Evolutionary conservation across 1,284 basidiomycete genomes (phyloP).

Genomic region (Rhodotorula sp.): DNA sequence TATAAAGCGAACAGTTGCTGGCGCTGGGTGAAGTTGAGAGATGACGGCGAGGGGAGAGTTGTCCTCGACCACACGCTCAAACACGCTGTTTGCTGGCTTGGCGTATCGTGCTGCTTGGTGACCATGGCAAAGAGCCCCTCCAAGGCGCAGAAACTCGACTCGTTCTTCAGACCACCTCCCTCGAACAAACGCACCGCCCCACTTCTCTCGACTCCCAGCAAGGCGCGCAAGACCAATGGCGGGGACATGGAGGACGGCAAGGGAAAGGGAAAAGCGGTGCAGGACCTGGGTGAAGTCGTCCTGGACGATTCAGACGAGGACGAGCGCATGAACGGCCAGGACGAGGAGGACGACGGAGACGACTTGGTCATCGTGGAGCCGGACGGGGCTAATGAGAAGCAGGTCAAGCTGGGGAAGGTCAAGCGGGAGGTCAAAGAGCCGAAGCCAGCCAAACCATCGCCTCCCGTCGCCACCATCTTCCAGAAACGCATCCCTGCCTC

Average conservation of each 20-base stretch:
- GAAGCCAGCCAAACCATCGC: neutral
- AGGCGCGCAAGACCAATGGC: neutral
- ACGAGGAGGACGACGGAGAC: constrained; percentile 5
- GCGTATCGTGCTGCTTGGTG: too few species aligned
- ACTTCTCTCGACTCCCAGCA: neutral
- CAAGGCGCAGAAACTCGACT: too few species aligned
- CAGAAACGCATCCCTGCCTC: constrained; percentile 1
- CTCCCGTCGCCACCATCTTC: constrained; percentile 19
- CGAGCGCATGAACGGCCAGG: too few species aligned
- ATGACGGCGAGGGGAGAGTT: too few species aligned
- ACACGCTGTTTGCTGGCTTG: too few species aligned
- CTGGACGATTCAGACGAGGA: constrained; percentile 22
- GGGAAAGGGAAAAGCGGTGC: neutral
- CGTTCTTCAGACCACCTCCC: too few species aligned
- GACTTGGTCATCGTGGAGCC: constrained; percentile 24
- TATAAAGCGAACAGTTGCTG: neutral
- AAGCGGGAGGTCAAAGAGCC: neutral
- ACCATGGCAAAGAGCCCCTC: too few species aligned
- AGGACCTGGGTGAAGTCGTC: neutral
- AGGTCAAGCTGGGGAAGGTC: neutral
- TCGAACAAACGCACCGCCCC: too few species aligned
- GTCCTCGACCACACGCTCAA: too few species aligned
- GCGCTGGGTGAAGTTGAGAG: too few species aligned
- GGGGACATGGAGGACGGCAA: too few species aligned
- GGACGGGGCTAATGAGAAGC: too few species aligned